Base-by-base conservation (phyloP, 2,329 filamentous ascomycete genomes). In the Colletotrichum tropicicola region DNA sequence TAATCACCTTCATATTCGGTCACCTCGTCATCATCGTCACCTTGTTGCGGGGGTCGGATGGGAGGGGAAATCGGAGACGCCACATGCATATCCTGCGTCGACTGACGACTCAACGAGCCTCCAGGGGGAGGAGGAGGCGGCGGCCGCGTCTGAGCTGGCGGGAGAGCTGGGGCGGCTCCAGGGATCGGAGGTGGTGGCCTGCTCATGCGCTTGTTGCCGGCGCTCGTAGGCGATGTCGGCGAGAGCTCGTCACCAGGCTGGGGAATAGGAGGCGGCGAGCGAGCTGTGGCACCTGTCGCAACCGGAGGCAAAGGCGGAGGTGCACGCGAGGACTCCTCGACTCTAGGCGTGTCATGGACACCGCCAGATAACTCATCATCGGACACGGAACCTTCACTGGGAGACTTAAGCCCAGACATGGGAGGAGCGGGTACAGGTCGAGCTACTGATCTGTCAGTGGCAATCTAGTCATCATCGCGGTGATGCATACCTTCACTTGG, bases 1-100 rank as follows among this genome's bases (percentile, higher is more conserved):
- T 98, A 98, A 74, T 98, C 96, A 6, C 95, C 96, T 74, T 99
- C 96, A 73, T 98, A 98, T 73, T 98, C 95, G 0, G 93, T 97
- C 32, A 93, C 86, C 72, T 97, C 94, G 9, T 61, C 61, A 64
- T 92, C 93, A 64, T 91, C 91, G 25, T 89, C 90, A 13, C 91
- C 90, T 30, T 91, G 90, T 23, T 80, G 85, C 66, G 81, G 81
- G 61, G 80, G 77, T 9, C 73, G 70, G 10, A 78, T 78, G 66
- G 83, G 73, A 58, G 78, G 70, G 23, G 71, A 73, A 58, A 79
- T 78, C 15, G 85, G 79, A 12, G 82, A 79, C 10, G 79, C 70
- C 2, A 75, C 70, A 49, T 80, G 80, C 56, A 82, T 83, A 69
- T 91, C 87, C 49, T 81, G 79, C 2, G 89, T 91, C 6, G 89